phyloP scores from a whole-genome alignment of 345 rosid species.

The Eutrema heterophyllum region DNA sequence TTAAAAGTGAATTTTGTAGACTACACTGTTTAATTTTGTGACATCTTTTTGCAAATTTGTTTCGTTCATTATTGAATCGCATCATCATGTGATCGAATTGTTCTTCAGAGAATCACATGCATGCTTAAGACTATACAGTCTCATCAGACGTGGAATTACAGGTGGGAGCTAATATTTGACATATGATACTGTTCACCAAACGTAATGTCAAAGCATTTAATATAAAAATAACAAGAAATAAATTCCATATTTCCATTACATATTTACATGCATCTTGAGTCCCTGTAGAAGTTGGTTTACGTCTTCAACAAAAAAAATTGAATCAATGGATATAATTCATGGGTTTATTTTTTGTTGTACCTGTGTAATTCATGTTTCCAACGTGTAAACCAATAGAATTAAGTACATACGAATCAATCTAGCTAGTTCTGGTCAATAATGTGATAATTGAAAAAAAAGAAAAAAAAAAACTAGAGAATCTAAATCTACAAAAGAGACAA shows the following conservation, averaged over 20 bases:
- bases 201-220: background rate
- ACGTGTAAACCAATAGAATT: background rate
- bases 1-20: too few species aligned
- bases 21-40: too few species aligned
- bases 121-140: background rate
- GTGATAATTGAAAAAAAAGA: background rate
- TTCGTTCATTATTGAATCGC: too few species aligned
- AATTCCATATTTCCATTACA: background rate
- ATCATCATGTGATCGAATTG: background rate
- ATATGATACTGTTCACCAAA: background rate
- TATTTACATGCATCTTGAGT: background rate
- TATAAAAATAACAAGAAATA: background rate
- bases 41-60: too few species aligned
- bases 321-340: background rate
- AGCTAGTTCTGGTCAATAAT: background rate
- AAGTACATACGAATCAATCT: background rate
- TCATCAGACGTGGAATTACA: background rate
- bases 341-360: too few species aligned
- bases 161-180: background rate
- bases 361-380: background rate
- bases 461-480: constrained; percentile 14
- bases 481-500: constrained; percentile 11
- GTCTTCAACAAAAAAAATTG: background rate
- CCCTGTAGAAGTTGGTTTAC: background rate
- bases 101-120: background rate